Evolutionary conservation across 202 grass and related monocot genomes (phyloP).

Genomic region (Setaria viridis): DNA sequence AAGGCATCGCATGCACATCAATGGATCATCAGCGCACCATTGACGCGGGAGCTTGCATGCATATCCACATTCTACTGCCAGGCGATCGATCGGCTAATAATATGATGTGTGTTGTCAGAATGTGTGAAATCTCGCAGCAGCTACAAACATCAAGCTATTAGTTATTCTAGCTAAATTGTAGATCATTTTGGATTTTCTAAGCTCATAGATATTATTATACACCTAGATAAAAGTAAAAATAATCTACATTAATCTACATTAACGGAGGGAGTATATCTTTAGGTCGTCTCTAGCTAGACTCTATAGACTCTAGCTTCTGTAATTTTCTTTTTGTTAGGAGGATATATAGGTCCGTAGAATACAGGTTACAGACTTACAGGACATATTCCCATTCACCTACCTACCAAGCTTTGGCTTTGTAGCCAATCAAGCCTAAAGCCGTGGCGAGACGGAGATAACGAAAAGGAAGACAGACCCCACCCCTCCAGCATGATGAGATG

Average conservation of each 20-base stretch:
- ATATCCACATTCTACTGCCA: too few species aligned
- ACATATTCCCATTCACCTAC: neutral
- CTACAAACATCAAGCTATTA: too few species aligned
- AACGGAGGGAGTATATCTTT: neutral
- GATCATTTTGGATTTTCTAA: too few species aligned
- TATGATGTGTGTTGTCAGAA: too few species aligned
- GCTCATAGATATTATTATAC: too few species aligned
- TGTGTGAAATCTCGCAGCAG: neutral
- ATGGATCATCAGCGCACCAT: neutral
- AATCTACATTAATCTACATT: too few species aligned
- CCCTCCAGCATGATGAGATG: slow-evolving; percentile 13
- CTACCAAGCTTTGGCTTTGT: slow-evolving; percentile 38
- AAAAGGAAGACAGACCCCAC: neutral
- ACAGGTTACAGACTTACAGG: neutral
- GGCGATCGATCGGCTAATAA: too few species aligned
- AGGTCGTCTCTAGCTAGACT: neutral
- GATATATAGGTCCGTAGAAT: neutral
- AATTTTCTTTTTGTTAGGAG: neutral
- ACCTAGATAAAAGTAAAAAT: too few species aligned
- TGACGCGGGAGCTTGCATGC: neutral
- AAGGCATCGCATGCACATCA: neutral
- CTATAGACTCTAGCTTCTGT: neutral
- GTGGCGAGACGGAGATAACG: slow-evolving; percentile 15
- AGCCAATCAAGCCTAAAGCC: slow-evolving; percentile 49
- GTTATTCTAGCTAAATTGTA: too few species aligned